Percentiles rank a stretch among this genome's conserved stretches.
Conservation (phyloP, 2,329 filamentous ascomycete genomes). For the Microcera coccophila region DNA sequence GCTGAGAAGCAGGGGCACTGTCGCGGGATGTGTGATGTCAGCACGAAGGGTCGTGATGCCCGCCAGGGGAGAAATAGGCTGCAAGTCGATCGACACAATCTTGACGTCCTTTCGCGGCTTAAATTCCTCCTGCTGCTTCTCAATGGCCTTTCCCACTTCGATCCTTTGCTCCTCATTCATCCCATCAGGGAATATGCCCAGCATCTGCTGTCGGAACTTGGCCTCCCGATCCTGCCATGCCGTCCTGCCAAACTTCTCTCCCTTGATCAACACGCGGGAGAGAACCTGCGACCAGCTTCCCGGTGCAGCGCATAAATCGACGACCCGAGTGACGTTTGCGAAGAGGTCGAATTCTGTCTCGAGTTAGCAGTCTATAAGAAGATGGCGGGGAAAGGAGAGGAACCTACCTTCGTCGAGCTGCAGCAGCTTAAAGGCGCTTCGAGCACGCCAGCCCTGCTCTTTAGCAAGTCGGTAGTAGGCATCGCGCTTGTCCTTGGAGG, state of each 20-base stretch:
- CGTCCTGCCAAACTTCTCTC: conserved; percentile 79
- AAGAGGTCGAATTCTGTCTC: conserved; percentile 85
- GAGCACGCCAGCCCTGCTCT: conserved; percentile 96
- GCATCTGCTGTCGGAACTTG: conserved; percentile 58
- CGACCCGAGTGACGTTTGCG: conserved; percentile 81
- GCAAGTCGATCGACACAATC: conserved; percentile 92
- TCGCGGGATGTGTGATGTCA: conserved; percentile 96
- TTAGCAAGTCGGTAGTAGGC: conserved; percentile 97
- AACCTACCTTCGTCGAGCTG: conserved; percentile 76
- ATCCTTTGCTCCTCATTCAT: conserved; percentile 19
- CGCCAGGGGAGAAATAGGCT: conserved; percentile 90
- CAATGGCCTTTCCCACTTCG: conserved; percentile 9
- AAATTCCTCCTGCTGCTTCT: conserved; percentile 27
- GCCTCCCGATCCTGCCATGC: conserved; percentile 85
- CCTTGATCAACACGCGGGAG: conserved; percentile 87
- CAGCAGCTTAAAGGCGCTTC: conserved; percentile 94
- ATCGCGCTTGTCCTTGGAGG: conserved; percentile 97
- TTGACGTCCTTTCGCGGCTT: conserved; percentile 68
- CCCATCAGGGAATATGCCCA: conserved; percentile 45
- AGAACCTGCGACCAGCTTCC: conserved; percentile 98
- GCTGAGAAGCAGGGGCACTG: conserved; percentile 80
- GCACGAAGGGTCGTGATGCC: conserved; percentile 90
- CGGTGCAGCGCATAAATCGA: conserved; percentile 92
- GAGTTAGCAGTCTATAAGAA: conserved; percentile 8
- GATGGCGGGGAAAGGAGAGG: neutral